A percentile compares a stretch with the other conserved stretches of the same genome.
Conservation (phyloP, 805 yeast species). For the Cyberlindnera mrakii region DNA sequence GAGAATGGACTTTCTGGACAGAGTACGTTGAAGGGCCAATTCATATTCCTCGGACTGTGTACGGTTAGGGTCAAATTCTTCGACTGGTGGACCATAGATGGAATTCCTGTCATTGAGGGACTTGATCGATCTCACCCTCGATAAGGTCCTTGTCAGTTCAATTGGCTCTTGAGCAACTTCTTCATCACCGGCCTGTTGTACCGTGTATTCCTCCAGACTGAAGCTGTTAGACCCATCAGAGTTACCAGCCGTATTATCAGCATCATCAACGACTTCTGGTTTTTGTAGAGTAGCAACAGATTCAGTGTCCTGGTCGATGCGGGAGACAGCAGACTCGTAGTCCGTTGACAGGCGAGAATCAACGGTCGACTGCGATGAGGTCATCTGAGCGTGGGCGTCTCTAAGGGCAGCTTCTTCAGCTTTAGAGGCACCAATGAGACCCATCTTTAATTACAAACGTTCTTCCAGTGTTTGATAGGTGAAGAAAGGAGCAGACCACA, state of each 20-base stretch:
- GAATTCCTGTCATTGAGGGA: slow-evolving; percentile 13
- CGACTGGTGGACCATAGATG: slow-evolving; percentile 18
- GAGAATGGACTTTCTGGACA: slow-evolving; percentile 20
- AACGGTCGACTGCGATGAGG: too few species aligned
- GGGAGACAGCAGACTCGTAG: slow-evolving; percentile 21
- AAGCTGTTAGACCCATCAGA: neutral
- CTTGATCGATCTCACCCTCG: slow-evolving; percentile 9
- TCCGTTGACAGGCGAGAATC: slow-evolving; percentile 9
- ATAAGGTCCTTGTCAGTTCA: slow-evolving; percentile 5
- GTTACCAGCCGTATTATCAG: neutral
- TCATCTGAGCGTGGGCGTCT: slow-evolving; percentile 2
- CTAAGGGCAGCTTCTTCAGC: slow-evolving; percentile 18
- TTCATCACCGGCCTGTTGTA: neutral
- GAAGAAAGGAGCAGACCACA: too few species aligned
- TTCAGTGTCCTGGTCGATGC: slow-evolving; percentile 2
- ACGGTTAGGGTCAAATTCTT: slow-evolving; percentile 4
- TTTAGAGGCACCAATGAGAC: slow-evolving; percentile 24
- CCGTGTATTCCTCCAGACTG: neutral
- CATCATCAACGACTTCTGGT: neutral
- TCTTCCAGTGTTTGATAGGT: too few species aligned
- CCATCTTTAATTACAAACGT: slow-evolving; percentile 1
- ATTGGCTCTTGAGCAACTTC: neutral
- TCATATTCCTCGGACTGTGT: slow-evolving; percentile 16
- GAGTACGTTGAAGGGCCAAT: slow-evolving; percentile 20
- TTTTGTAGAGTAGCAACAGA: slow-evolving; percentile 6